phyloP scores from a whole-genome alignment of 31 red algal genomes.

The Odonthalia washingtoniensis region DNA sequence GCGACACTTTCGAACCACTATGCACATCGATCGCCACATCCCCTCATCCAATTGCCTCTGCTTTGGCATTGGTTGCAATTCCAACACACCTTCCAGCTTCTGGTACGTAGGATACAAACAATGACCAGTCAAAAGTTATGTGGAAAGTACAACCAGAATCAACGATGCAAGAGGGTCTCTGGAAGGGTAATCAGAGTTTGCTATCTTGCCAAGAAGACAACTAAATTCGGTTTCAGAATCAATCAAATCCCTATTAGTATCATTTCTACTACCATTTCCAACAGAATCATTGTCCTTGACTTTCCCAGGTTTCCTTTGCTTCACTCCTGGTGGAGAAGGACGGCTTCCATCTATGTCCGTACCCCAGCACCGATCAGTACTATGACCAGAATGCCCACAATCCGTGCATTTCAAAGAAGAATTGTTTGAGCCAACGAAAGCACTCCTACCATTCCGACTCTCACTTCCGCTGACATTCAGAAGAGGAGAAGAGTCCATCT shows the following conservation, averaged over 20 bases:
- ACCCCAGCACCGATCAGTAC: neutral
- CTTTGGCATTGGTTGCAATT: neutral
- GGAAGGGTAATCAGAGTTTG: neutral
- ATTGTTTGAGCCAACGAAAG: too few species aligned
- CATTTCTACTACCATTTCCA: neutral
- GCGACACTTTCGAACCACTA: too few species aligned
- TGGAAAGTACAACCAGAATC: slow-evolving; percentile 36
- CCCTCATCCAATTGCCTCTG: neutral
- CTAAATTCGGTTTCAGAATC: neutral
- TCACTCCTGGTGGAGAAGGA: neutral
- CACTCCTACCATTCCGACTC: too few species aligned
- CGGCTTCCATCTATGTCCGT: slow-evolving; percentile 1
- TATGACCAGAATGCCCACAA: neutral
- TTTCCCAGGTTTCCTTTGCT: too few species aligned
- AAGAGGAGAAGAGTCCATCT: neutral
- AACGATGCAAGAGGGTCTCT: slow-evolving; percentile 2
- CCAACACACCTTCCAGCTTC: neutral
- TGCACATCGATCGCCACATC: slow-evolving; percentile 22
- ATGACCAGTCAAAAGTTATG: slow-evolving; percentile 35
- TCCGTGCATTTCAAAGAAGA: neutral
- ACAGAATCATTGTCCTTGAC: neutral
- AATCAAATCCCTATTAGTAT: neutral
- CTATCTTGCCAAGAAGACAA: neutral
- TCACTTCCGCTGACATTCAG: too few species aligned
- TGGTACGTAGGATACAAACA: slow-evolving; percentile 21